Conservation (phyloP, 2,329 filamentous ascomycete species). For the Geosmithia morbida region DNA sequence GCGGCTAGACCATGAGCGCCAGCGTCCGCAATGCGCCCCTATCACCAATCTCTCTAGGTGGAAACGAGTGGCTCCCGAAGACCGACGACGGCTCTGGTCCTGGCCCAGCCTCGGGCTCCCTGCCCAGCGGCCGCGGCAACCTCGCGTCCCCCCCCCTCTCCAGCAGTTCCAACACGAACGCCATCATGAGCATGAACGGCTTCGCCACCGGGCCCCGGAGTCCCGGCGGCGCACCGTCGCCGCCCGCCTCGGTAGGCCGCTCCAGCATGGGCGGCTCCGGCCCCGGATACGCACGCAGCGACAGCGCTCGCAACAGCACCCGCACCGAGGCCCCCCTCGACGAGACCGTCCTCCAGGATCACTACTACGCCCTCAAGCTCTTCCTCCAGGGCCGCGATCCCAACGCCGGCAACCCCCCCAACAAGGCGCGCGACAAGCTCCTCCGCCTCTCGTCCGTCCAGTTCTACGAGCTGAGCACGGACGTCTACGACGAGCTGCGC, state of each 20-base stretch:
- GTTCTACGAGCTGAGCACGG: conserved; percentile 94
- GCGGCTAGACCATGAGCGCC: conserved; percentile 39
- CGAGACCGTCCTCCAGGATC: conserved; percentile 54
- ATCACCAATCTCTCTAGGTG: conserved; percentile 71
- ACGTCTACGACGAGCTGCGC: conserved; percentile 90
- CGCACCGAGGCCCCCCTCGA: conserved; percentile 39
- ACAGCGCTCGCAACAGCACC: conserved; percentile 44
- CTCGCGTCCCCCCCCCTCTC: conserved; percentile 58
- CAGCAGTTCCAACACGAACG: conserved; percentile 39
- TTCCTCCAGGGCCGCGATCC: conserved; percentile 70
- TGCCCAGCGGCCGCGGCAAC: conserved; percentile 39
- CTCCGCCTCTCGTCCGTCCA: conserved; percentile 80
- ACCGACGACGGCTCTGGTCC: conserved; percentile 28
- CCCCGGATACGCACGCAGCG: conserved; percentile 46
- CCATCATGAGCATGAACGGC: conserved; percentile 43
- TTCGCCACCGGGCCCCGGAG: conserved; percentile 38
- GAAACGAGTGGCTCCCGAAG: conserved; percentile 68
- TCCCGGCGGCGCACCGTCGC: conserved; percentile 55
- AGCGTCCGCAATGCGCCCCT: conserved; percentile 55
- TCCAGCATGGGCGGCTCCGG: conserved; percentile 64
- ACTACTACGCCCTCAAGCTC: conserved; percentile 66
- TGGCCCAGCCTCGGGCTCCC: conserved; percentile 32
- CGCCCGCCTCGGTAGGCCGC: conserved; percentile 74
- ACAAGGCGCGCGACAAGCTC: conserved; percentile 88
- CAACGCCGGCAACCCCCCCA: conserved; percentile 58